Conservation (phyloP, 768 basidiomycete genomes). For the Lactarius psammicola region DNA sequence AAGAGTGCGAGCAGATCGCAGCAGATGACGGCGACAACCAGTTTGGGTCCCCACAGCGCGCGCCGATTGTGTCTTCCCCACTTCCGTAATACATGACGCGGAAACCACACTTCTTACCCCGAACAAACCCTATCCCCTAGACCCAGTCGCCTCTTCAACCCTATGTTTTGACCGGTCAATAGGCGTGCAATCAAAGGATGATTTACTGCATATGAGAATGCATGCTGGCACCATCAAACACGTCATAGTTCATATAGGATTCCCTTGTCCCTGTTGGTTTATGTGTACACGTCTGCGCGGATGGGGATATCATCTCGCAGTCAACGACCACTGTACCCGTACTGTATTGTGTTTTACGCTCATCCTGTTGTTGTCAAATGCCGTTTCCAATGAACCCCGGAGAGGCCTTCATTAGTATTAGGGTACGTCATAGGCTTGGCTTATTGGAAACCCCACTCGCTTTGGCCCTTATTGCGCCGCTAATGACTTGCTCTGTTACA, state of each 20-base stretch:
- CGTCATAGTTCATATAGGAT: conserved; percentile 12
- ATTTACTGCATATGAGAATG: not conserved
- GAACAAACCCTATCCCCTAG: conserved; percentile 1
- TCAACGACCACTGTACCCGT: not conserved
- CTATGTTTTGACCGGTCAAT: conserved; percentile 9
- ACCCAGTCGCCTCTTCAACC: not conserved
- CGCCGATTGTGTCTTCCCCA: not conserved
- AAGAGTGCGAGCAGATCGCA: not conserved
- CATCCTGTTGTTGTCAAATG: not conserved
- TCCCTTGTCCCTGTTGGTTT: not conserved
- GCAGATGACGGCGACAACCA: conserved; percentile 2
- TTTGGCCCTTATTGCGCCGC: not conserved
- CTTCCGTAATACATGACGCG: not conserved
- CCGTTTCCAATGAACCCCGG: not conserved
- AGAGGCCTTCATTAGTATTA: not conserved
- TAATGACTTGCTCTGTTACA: not conserved
- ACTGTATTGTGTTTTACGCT: not conserved
- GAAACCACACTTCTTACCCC: not conserved
- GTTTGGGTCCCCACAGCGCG: not conserved
- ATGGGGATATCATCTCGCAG: conserved; percentile 3
- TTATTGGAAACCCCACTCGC: not conserved
- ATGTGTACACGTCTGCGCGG: not conserved
- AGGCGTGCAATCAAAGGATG: not conserved
- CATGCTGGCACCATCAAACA: not conserved
- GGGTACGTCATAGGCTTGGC: not conserved